Percentiles rank a stretch among this genome's conserved stretches.
Conservation (phyloP, 2,329 filamentous ascomycete species). For the Eutypella sp. region DNA sequence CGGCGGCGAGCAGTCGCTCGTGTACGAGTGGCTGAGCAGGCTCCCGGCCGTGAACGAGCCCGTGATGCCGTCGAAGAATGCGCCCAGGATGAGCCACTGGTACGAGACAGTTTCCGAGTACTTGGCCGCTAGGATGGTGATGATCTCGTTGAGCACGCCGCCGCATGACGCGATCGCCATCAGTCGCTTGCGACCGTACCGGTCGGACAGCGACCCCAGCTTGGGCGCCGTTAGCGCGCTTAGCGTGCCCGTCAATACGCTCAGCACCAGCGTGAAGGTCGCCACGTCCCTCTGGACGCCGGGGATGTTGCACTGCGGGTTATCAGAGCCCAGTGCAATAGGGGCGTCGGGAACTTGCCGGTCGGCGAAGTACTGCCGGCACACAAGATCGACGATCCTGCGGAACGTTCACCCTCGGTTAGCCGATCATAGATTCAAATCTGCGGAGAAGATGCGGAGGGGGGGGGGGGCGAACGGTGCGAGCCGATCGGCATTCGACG, state of each 20-base stretch:
- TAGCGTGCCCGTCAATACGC: constrained; percentile 67
- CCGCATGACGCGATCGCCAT: constrained; percentile 70
- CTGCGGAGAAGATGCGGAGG: no score
- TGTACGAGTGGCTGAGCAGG: constrained; percentile 76
- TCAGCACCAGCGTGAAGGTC: constrained; percentile 72
- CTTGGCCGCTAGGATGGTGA: constrained; percentile 73
- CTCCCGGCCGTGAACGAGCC: constrained; percentile 86
- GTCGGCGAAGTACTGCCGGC: constrained; percentile 75
- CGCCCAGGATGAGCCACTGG: constrained; percentile 72
- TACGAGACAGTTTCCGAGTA: constrained; percentile 70
- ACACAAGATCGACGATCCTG: constrained; percentile 75
- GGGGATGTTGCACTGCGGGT: constrained; percentile 74
- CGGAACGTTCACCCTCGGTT: not conserved
- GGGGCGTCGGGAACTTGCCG: constrained; percentile 53
- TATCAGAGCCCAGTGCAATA: constrained; percentile 62
- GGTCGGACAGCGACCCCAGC: constrained; percentile 79
- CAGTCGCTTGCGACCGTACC: constrained; percentile 72
- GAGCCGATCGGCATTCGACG: no score
- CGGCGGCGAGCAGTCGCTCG: constrained; percentile 80
- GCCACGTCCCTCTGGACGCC: constrained; percentile 74
- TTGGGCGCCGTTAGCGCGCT: constrained; percentile 79
- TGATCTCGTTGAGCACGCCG: constrained; percentile 66
- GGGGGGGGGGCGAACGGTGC: no score
- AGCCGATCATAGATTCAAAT: no score
- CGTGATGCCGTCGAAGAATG: constrained; percentile 73